A percentile compares a stretch with the other conserved stretches of the same genome.
Conservation (phyloP, 1,284 basidiomycete genomes). For the Apiotrichum laibachii region DNA sequence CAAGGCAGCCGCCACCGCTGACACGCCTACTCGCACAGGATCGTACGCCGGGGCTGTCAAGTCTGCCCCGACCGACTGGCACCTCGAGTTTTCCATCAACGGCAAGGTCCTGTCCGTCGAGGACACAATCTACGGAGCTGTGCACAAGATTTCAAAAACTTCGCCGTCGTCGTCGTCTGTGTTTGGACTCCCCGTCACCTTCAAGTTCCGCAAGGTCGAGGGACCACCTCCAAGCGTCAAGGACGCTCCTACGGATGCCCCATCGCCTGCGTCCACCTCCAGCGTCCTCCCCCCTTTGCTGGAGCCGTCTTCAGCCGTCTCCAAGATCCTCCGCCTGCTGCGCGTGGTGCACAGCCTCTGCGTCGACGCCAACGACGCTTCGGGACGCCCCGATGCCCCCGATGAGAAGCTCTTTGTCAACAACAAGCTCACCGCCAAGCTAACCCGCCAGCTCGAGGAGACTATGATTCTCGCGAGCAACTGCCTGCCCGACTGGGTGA, state of each 20-base stretch:
- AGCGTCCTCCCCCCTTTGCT: slow-evolving; percentile 63
- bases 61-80: slow-evolving; percentile 89
- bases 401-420: slow-evolving; percentile 87
- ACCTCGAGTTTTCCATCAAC: slow-evolving; percentile 91
- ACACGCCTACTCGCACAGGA: slow-evolving; percentile 53
- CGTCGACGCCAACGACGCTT: slow-evolving; percentile 54
- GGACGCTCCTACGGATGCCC: slow-evolving; percentile 29
- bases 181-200: slow-evolving; percentile 40
- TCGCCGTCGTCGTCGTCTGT: slow-evolving; percentile 11
- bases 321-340: slow-evolving; percentile 85
- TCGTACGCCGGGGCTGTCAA: slow-evolving; percentile 95
- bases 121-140: slow-evolving; percentile 91
- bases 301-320: slow-evolving; percentile 77
- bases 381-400: slow-evolving; percentile 41
- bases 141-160: slow-evolving; percentile 58
- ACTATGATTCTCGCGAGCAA: slow-evolving; percentile 98
- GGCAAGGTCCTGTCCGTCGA: slow-evolving; percentile 77
- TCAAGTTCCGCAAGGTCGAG: slow-evolving; percentile 88
- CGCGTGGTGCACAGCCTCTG: slow-evolving; percentile 78
- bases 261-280: slow-evolving; percentile 39
- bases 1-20: slow-evolving; percentile 24
- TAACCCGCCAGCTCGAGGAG: slow-evolving; percentile 96
- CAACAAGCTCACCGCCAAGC: slow-evolving; percentile 95
- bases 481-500: slow-evolving; percentile 93
- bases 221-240: slow-evolving; percentile 64